Conservation (phyloP, 257 asterid genomes). For the Orobanche coerulescens region DNA sequence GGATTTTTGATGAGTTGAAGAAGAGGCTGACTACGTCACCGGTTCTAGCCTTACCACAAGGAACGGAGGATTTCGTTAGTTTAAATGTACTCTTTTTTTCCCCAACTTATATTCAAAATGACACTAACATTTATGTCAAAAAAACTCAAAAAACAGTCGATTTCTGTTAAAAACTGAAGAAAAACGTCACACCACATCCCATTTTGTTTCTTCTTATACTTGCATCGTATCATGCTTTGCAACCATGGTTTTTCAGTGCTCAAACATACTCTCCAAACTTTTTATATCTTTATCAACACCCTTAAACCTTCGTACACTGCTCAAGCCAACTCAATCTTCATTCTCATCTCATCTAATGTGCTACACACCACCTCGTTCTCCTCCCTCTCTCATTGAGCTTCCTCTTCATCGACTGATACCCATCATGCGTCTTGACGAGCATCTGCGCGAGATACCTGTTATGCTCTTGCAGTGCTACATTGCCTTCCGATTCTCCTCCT, state of each 20-base stretch:
- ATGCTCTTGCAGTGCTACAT: not conserved
- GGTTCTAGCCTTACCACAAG: too few relatives aligned
- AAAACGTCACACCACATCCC: too few relatives aligned
- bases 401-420: constrained; percentile 12
- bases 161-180: too few relatives aligned
- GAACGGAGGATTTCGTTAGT: too few relatives aligned
- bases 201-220: too few relatives aligned
- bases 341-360: constrained; percentile 2
- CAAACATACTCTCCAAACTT: constrained; percentile 17
- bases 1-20: too few relatives aligned
- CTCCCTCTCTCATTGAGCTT: not conserved
- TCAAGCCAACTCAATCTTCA: constrained; percentile 1
- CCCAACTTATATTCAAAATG: too few relatives aligned
- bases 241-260: not conserved
- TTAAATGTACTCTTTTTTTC: too few relatives aligned
- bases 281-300: constrained; percentile 9
- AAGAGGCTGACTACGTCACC: too few relatives aligned
- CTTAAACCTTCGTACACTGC: not conserved
- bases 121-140: too few relatives aligned
- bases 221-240: constrained; percentile 2
- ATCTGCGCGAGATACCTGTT: too few relatives aligned
- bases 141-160: too few relatives aligned
- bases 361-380: not conserved
- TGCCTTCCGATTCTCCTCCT: not conserved
- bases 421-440: constrained; percentile 13